These are phyloP conservation scores for Mucor saturninus DNA, from an alignment of 371 early-diverging fungal genomes.

Conservation along the genomic window DNA sequence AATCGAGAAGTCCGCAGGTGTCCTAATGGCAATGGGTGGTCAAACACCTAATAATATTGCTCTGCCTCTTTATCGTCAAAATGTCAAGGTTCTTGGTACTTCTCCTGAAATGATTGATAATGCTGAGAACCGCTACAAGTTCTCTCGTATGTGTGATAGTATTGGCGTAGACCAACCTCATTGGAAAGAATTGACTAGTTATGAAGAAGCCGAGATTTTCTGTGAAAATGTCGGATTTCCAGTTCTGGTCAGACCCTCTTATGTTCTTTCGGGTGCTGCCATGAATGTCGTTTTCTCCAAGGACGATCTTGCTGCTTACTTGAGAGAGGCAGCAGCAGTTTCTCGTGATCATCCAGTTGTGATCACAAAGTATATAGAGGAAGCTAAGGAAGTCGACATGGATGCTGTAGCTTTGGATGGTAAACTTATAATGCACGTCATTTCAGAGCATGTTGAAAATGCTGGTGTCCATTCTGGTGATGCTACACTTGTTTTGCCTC, in stretches of 20 bases:
- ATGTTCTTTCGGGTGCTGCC: constrained; percentile 95
- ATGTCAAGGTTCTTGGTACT: constrained; percentile 90
- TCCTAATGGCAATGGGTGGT: constrained; percentile 93
- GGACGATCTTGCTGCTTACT: constrained; percentile 78
- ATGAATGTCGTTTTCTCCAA: constrained; percentile 92
- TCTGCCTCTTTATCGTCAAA: constrained; percentile 80
- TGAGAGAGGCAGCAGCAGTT: constrained; percentile 87
- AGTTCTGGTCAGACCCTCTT: constrained; percentile 94
- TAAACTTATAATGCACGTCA: constrained; percentile 84
- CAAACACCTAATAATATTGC: constrained; percentile 98
- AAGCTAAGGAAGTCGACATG: constrained; percentile 95
- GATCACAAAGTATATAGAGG: constrained; percentile 94
- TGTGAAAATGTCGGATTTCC: constrained; percentile 89
- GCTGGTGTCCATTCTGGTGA: constrained; percentile 98
- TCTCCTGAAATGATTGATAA: constrained; percentile 92
- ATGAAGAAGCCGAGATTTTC: constrained; percentile 84
- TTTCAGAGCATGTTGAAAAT: constrained; percentile 95
- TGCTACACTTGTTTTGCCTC: constrained; percentile 92
- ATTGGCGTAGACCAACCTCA: constrained; percentile 95
- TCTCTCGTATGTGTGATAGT: constrained; percentile 91
- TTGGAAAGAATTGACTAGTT: constrained; percentile 91
- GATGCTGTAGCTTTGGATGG: constrained; percentile 94
- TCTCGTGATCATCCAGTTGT: constrained; percentile 94
- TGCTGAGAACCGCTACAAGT: constrained; percentile 95
- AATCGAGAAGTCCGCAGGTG: constrained; percentile 79